Percentiles rank a stretch among this genome's conserved stretches.
These are phyloP conservation scores for Raphanus hybrid DNA, from an alignment of 441 rosid species.

Conservation along the genomic window DNA sequence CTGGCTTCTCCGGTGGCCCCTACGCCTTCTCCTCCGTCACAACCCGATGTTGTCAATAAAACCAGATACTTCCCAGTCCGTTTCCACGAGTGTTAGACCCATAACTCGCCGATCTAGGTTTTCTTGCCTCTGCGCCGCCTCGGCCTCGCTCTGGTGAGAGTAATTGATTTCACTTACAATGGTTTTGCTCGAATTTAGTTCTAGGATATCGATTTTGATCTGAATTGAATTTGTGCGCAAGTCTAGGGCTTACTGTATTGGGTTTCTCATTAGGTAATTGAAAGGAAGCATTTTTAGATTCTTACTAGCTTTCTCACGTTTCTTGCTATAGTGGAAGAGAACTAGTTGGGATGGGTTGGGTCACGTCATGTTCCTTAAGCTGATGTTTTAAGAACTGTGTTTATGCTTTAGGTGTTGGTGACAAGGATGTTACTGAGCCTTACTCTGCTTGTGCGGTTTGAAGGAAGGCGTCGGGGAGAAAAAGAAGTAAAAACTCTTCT, in stretches of 20 bases:
- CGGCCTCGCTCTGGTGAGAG: constrained; percentile 27
- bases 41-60: neutral
- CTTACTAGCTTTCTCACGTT: neutral
- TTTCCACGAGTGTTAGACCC: neutral
- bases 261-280: neutral
- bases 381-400: constrained; percentile 19
- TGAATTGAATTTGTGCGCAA: constrained; percentile 20
- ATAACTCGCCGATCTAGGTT: constrained; percentile 35
- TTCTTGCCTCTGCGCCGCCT: constrained; percentile 38
- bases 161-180: constrained; percentile 1
- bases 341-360: neutral
- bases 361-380: neutral
- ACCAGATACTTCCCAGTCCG: constrained; percentile 9
- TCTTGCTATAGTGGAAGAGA: neutral
- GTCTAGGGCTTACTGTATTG: constrained; percentile 27
- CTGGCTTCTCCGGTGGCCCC: constrained; percentile 8
- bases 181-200: constrained; percentile 22
- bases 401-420: constrained; percentile 37
- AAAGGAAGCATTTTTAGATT: constrained; percentile 15
- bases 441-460: constrained; percentile 43
- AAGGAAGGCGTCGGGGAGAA: constrained; percentile 39
- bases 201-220: neutral
- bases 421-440: constrained; percentile 38
- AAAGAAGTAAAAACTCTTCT: constrained; percentile 43
- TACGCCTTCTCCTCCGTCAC: constrained; percentile 19